These are phyloP conservation scores for Pseudozyma thailandica DNA, from an alignment of 1,284 basidiomycete species.

Conservation along the genomic window DNA sequence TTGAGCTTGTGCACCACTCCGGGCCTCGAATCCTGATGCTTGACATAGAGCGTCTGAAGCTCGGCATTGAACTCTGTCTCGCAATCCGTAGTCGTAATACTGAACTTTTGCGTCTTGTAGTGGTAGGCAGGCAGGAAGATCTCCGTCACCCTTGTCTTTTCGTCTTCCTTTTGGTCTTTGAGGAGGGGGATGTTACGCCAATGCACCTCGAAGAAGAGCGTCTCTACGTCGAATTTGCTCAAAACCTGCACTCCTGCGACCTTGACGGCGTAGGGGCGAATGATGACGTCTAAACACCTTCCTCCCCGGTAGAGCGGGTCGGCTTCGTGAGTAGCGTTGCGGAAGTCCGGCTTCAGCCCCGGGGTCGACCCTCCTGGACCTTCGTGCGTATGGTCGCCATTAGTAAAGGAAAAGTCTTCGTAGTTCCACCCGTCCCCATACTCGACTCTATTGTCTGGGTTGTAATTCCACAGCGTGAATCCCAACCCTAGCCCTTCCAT, in stretches of 20 bases:
- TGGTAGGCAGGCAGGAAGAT: conserved; percentile 56
- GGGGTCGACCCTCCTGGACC: conserved; percentile 1
- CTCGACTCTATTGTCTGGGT: conserved; percentile 82
- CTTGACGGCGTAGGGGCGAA: conserved; percentile 67
- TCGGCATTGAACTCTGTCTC: conserved; percentile 33
- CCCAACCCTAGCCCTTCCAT: conserved; percentile 64
- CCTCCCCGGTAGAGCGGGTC: conserved; percentile 79
- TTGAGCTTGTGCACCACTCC: conserved; percentile 41
- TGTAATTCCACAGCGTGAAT: conserved; percentile 86
- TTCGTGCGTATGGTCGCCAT: conserved; percentile 74
- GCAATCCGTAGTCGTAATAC: conserved; percentile 39
- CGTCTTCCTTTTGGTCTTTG: neutral
- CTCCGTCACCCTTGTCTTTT: conserved; percentile 37
- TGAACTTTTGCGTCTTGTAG: conserved; percentile 35
- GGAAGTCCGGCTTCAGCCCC: conserved; percentile 55
- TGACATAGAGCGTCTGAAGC: conserved; percentile 52
- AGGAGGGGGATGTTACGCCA: conserved; percentile 52
- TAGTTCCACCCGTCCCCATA: conserved; percentile 93
- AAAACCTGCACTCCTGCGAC: conserved; percentile 63
- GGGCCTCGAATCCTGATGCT: conserved; percentile 29
- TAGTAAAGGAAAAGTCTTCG: conserved; percentile 76
- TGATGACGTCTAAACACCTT: conserved; percentile 78
- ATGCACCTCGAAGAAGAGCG: conserved; percentile 52
- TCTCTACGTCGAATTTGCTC: conserved; percentile 52
- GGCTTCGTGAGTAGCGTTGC: conserved; percentile 70